A percentile compares a stretch with the other conserved stretches of the same genome.
Evolutionary conservation across 129 eudicot genomes (phyloP).

Genomic region (carrot (Daucus carota)): DH1_v3.0 NC_030383.2:60164001-60164500

Average conservation of each 20-base stretch:
- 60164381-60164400: conserved; percentile 66
- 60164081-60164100: conserved; percentile 60
- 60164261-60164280: too few relatives aligned
- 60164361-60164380: conserved; percentile 63
- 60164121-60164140: conserved; percentile 84
- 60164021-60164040: conserved; percentile 65
- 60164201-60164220: background rate
- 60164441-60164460: conserved; percentile 72
- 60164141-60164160: conserved; percentile 69
- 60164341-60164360: conserved; percentile 59
- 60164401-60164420: conserved; percentile 59
- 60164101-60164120: conserved; percentile 67
- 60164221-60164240: too few relatives aligned
- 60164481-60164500: conserved; percentile 53
- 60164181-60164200: conserved; percentile 34
- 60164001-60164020: conserved; percentile 58
- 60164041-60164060: conserved; percentile 72
- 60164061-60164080: conserved; percentile 83
- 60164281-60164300: background rate
- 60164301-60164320: conserved; percentile 55
- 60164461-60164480: conserved; percentile 63
- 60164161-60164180: conserved; percentile 59
- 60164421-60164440: conserved; percentile 70
- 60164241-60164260: too few relatives aligned
- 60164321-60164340: conserved; percentile 69